phyloP scores from a whole-genome alignment of 2,329 filamentous ascomycete genomes.

The Exophiala viscosa region DNA sequence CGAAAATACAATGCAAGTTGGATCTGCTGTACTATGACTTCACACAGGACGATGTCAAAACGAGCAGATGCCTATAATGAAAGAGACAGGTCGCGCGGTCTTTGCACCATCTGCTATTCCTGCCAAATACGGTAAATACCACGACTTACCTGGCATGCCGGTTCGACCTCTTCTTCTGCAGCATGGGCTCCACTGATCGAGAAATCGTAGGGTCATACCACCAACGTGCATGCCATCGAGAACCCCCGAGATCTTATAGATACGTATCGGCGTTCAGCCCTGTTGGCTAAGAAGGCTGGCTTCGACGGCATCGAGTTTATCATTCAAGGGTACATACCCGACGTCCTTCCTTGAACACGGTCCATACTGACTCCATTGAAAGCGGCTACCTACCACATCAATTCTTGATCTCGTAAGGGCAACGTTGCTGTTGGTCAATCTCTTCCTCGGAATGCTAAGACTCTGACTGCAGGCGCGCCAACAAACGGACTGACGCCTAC shows the following conservation, averaged over 20 bases:
- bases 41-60: constrained; percentile 21
- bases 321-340: constrained; percentile 12
- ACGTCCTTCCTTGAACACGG: not conserved
- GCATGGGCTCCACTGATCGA: not conserved
- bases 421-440: not conserved
- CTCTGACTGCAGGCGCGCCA: constrained; percentile 16
- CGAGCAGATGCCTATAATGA: constrained; percentile 28
- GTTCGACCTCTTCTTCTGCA: not conserved
- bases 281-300: constrained; percentile 16
- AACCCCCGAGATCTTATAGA: constrained; percentile 14
- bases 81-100: constrained; percentile 21
- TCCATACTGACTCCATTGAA: not conserved
- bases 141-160: constrained; percentile 18
- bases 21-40: not conserved
- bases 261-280: constrained; percentile 13
- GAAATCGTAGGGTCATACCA: constrained; percentile 16
- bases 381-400: constrained; percentile 6
- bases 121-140: constrained; percentile 20
- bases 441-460: not conserved
- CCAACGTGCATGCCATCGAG: constrained; percentile 18
- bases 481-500: constrained; percentile 33
- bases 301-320: constrained; percentile 24
- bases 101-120: constrained; percentile 22
- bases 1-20: not conserved
- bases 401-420: constrained; percentile 3